Percentiles rank a stretch among this genome's conserved stretches.
These are phyloP conservation scores for Aureobasidium sp. DNA, from an alignment of 2,329 filamentous ascomycete species.

Conservation along the genomic window DNA sequence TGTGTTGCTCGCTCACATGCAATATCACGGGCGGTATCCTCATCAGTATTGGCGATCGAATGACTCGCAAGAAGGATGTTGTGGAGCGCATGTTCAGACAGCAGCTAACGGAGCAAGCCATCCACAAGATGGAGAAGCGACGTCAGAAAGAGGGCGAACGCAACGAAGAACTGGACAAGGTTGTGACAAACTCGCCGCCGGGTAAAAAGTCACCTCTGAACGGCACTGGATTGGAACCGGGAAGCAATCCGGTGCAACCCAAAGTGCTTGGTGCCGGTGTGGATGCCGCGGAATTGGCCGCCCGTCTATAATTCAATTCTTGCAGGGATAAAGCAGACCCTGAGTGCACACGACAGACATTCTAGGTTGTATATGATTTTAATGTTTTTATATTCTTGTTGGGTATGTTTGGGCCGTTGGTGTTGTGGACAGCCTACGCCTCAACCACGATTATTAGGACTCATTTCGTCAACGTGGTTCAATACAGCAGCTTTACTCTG, in stretches of 20 bases:
- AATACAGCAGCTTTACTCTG: background rate
- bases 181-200: background rate
- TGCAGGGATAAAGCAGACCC: constrained; percentile 1
- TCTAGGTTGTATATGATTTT: constrained; percentile 5
- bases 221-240: background rate
- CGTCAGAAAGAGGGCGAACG: constrained; percentile 13
- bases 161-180: constrained; percentile 9
- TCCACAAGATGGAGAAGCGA: constrained; percentile 47
- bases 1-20: constrained; percentile 68
- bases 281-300: background rate
- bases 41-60: constrained; percentile 68
- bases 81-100: constrained; percentile 70
- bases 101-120: constrained; percentile 62
- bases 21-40: constrained; percentile 71
- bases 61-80: constrained; percentile 79
- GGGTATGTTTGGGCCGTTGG: background rate
- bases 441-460: background rate
- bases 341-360: background rate
- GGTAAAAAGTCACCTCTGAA: background rate
- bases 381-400: constrained; percentile 2
- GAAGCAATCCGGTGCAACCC: background rate
- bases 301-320: background rate
- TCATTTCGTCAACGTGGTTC: background rate
- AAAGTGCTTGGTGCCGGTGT: background rate
- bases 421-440: background rate